phyloP scores from a whole-genome alignment of 179 eudicot genomes.

The Spergularia azorica region DNA sequence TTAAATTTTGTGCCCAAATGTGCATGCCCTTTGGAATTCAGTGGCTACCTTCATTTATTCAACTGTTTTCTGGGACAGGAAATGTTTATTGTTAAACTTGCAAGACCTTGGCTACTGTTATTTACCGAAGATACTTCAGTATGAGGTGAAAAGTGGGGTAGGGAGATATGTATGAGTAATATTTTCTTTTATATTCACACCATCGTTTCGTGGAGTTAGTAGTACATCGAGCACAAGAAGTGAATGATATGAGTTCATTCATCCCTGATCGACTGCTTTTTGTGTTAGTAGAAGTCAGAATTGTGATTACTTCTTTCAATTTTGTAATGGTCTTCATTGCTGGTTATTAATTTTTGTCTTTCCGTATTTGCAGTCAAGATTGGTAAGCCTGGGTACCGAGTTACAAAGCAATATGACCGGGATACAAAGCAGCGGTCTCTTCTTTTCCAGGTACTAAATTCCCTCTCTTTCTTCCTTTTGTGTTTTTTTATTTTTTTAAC shows the following conservation, averaged over 20 bases:
- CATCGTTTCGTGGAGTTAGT: too few species aligned
- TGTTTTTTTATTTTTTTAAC: not conserved
- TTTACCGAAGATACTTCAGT: not conserved
- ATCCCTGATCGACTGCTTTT: not conserved
- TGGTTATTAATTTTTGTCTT: constrained; percentile 1
- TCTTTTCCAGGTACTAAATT: constrained; percentile 75
- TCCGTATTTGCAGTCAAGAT: constrained; percentile 70
- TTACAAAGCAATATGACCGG: constrained; percentile 89
- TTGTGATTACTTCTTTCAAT: not conserved
- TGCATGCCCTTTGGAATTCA: too few species aligned
- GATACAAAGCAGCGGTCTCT: constrained; percentile 96
- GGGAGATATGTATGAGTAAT: not conserved
- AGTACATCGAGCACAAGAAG: not conserved
- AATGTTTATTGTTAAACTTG: not conserved
- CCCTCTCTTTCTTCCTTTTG: not conserved
- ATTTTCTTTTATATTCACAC: not conserved
- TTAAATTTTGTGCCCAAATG: too few species aligned
- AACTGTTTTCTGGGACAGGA: too few species aligned
- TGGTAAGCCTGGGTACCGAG: constrained; percentile 96
- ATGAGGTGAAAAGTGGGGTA: not conserved
- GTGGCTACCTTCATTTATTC: too few species aligned
- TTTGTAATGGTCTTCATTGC: not conserved
- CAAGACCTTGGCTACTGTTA: not conserved
- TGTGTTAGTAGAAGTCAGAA: not conserved
- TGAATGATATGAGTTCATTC: not conserved